A percentile compares a stretch with the other conserved stretches of the same genome.
Evolutionary conservation across 305 asterid species (phyloP).

Genomic region (Stenogyne calaminthoides): DNA sequence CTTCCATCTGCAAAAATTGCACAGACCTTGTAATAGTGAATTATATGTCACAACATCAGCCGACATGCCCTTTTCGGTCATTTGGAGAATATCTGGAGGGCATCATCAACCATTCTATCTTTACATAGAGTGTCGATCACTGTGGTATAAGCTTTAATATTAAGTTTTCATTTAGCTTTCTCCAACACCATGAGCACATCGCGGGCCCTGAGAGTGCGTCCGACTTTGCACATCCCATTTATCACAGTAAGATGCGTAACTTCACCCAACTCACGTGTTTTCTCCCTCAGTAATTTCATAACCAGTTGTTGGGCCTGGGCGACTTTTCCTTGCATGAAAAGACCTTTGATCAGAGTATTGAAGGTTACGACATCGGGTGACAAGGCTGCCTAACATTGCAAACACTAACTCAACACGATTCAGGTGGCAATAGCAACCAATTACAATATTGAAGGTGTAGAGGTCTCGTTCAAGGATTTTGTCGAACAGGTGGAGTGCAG

Average conservation of each 20-base stretch:
- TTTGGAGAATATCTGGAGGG: not conserved
- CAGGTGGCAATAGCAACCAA: not conserved
- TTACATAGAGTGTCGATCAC: no score
- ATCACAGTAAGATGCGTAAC: not conserved
- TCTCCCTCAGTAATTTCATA: not conserved
- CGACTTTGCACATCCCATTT: conserved; percentile 19
- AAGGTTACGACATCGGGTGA: no score
- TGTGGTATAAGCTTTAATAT: no score
- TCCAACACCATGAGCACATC: not conserved
- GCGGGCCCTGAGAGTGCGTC: not conserved
- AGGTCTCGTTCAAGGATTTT: no score
- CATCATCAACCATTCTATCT: no score
- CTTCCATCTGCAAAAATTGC: not conserved
- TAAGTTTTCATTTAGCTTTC: no score
- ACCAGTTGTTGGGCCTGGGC: not conserved
- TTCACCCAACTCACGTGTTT: conserved; percentile 14
- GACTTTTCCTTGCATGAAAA: not conserved
- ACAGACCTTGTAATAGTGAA: not conserved
- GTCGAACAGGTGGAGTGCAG: no score
- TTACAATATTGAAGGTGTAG: no score
- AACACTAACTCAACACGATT: no score
- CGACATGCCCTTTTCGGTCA: not conserved
- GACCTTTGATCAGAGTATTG: no score
- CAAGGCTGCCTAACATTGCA: no score
- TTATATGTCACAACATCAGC: not conserved